Base-by-base conservation (phyloP, 148 eudicot genomes). In the Rhododendron simsii region DNA sequence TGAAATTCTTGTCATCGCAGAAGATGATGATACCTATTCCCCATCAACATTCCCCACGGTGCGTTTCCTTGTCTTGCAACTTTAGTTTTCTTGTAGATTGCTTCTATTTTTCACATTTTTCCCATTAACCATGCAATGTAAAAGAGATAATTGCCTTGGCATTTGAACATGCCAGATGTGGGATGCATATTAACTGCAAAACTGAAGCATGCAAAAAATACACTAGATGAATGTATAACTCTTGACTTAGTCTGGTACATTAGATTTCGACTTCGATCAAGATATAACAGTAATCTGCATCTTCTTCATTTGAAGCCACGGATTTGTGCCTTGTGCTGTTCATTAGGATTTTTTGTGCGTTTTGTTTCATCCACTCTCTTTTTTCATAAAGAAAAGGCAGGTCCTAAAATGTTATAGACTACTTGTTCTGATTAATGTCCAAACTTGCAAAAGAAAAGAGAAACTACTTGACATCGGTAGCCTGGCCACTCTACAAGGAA, bases 1-100 rank as follows among this genome's bases (percentile, higher is more conserved):
- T 84, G 94, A 91, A 84, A 86, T 92, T 80, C 92, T 92, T 84
- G 94, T 92, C 77, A 89, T 92, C 55, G 94, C 94, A 80, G 94
- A 92, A 91, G 94, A 92, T 86, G 94, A 92, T 81, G 94, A 92
- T 83, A 87, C 91, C 26, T 92, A 92, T 86, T 81, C 91, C 51
- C 94, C 94, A 11, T 65, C 91, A 53, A 78, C 88, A 76, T 86
- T 89, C 82, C 94, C 94, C 65, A 87, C 35, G 91, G 94, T 92
- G 88, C 85, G 5, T 86, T 89, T 83, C 82, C 88, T 86, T 82
- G 63, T 75, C 87, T 84, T 69, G 23, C 13, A 21, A 33, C 71
- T 18, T 65, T 50, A n/a, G 2, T 18, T 26, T 51, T 65, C 53
- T 35, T 48, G 16, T 82, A 50, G 30, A 57, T 82, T 86, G 84